These are phyloP conservation scores for Escallonia rubra DNA, from an alignment of 129 eudicot species.

Conservation along the genomic window DNA sequence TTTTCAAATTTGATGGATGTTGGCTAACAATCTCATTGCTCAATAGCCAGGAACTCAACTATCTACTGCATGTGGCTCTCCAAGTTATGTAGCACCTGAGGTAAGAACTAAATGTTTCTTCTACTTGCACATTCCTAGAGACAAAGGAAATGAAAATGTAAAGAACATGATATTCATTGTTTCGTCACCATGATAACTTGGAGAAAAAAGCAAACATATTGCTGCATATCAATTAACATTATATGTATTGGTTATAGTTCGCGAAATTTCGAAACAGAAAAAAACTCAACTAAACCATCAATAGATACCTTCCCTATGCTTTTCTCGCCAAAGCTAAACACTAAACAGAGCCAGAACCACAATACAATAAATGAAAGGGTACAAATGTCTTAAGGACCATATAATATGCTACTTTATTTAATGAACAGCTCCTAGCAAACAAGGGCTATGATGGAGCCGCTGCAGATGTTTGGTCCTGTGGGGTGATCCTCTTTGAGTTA, in stretches of 20 bases:
- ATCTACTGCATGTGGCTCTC: slow-evolving; percentile 59
- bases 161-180: no score
- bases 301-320: no score
- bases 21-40: slow-evolving; percentile 15
- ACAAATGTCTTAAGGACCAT: not conserved
- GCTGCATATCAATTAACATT: no score
- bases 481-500: slow-evolving; percentile 27
- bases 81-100: slow-evolving; percentile 55
- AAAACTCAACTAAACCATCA: no score
- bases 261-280: no score
- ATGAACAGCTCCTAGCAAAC: slow-evolving; percentile 20
- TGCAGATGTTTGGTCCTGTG: slow-evolving; percentile 38
- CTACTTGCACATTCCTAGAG: no score
- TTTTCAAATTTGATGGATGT: not conserved
- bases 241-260: no score
- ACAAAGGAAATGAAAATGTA: no score
- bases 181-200: no score
- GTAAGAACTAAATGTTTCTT: not conserved
- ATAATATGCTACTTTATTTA: not conserved
- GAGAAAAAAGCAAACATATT: no score
- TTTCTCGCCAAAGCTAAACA: not conserved
- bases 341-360: not conserved
- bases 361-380: no score
- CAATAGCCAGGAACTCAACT: slow-evolving; percentile 27
- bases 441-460: slow-evolving; percentile 26